These are phyloP conservation scores for Candida nanaspora DNA, from an alignment of 805 yeast species.

Conservation along the genomic window DNA sequence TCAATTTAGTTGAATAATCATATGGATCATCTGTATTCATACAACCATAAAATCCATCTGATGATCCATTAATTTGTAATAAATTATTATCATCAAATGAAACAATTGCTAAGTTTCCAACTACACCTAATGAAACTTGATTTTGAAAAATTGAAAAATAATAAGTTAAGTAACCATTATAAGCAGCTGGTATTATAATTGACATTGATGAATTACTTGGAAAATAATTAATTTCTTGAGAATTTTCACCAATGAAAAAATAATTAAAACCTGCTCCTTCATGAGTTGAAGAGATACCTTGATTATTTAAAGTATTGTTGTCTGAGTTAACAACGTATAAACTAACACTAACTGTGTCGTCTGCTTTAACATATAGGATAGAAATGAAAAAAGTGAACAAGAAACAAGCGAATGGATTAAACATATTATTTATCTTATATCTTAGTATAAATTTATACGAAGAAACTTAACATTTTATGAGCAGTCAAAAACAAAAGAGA, in stretches of 20 bases:
- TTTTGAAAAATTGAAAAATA: background rate
- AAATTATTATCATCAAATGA: conserved; percentile 14
- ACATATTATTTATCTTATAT: too few species aligned
- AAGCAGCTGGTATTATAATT: conserved; percentile 4
- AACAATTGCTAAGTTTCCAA: conserved; percentile 1
- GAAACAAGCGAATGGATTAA: too few species aligned
- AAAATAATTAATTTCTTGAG: background rate
- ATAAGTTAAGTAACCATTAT: background rate
- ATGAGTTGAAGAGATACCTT: conserved; percentile 26
- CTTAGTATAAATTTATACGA: too few species aligned
- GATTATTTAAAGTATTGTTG: conserved; percentile 18
- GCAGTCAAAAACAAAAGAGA: too few species aligned
- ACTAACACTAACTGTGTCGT: too few species aligned
- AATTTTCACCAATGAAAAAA: conserved; percentile 23
- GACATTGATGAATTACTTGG: conserved; percentile 1
- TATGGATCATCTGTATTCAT: conserved; percentile 36
- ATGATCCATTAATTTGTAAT: conserved; percentile 21
- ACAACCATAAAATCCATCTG: conserved; percentile 28
- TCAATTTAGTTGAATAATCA: conserved; percentile 22
- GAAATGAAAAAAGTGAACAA: background rate
- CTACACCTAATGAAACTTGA: conserved; percentile 3
- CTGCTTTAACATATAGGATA: too few species aligned
- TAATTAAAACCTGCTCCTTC: conserved; percentile 42
- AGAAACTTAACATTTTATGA: too few species aligned
- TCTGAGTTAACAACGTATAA: conserved; percentile 12